These are phyloP conservation scores for Lecanosticta acicola DNA, from an alignment of 2,329 filamentous ascomycete genomes.

Conservation along the genomic window DNA sequence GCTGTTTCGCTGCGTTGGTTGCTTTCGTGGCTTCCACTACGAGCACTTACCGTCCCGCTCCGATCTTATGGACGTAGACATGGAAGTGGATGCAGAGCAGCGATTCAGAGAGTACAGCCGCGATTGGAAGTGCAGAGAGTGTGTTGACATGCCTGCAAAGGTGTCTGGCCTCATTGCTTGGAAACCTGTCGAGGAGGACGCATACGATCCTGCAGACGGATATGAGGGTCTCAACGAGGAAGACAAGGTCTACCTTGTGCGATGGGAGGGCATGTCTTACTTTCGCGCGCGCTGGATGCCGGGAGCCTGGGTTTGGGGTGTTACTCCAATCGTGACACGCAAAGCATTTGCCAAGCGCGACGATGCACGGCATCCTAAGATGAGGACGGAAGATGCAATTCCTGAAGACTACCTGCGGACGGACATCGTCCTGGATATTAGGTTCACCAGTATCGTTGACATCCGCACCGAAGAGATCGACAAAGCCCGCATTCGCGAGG, in stretches of 20 bases:
- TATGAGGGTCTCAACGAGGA: slow-evolving; percentile 61
- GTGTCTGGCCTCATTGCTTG: slow-evolving; percentile 80
- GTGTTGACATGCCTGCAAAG: slow-evolving; percentile 58
- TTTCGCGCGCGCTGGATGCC: slow-evolving; percentile 80
- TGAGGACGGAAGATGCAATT: slow-evolving; percentile 70
- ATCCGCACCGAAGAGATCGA: slow-evolving; percentile 63
- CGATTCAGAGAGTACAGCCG: slow-evolving; percentile 67
- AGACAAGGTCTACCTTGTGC: slow-evolving; percentile 86
- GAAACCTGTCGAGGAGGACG: slow-evolving; percentile 62
- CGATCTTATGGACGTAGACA: slow-evolving; percentile 40
- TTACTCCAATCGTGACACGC: slow-evolving; percentile 59
- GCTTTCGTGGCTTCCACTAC: slow-evolving; percentile 75
- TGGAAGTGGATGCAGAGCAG: slow-evolving; percentile 51
- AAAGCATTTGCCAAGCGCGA: slow-evolving; percentile 70
- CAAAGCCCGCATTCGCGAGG: slow-evolving; percentile 62
- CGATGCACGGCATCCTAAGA: slow-evolving; percentile 57
- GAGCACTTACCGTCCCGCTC: slow-evolving; percentile 65
- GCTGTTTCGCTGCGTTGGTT: slow-evolving; percentile 75
- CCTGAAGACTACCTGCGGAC: slow-evolving; percentile 79
- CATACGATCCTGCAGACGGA: slow-evolving; percentile 49
- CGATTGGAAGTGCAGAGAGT: slow-evolving; percentile 77
- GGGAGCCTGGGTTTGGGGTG: slow-evolving; percentile 80
- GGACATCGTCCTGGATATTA: slow-evolving; percentile 83
- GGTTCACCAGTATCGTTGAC: slow-evolving; percentile 56
- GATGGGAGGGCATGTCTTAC: slow-evolving; percentile 78